Evolutionary conservation across 805 yeast genomes (phyloP), one percentile per base, ranked within the genome.

Genomic region (Danielia oregonensis): DNA sequence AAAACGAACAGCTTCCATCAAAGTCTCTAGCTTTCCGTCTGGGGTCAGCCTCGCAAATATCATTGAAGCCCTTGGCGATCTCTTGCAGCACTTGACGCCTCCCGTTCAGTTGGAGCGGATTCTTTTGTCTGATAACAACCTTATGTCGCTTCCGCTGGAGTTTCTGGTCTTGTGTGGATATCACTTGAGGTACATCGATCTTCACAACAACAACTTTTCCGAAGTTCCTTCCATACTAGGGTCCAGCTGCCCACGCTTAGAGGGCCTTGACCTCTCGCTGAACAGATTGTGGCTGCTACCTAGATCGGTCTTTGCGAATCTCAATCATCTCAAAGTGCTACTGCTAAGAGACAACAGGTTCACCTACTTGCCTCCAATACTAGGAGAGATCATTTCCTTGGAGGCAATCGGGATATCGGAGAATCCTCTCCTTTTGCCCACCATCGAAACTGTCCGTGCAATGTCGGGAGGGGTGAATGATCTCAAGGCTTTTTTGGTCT

Each of bases 211-310:
- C 53, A 52, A 60, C 29, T 66, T 86, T 33, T 44, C 63, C 3
- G 65, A 59, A 29, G 68, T 85, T 29, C 88, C 94, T 0, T 54
- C 48, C 2, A 55, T 67, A 5, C 47, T 76, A 39, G 39, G 47
- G 13, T 50, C 23, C 7, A 21, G 51, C 3, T 63, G 72, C 26
- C 47, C 50, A 9, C 63, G 66, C 6, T 58, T 85, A 35, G 89
- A 82, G 48, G 78, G 79, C 33, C 56, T 85, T 26, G 91, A 85
- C 55, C 54, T 84, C 14, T 78, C 87, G 14, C 57, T 64, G 24
- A 85, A 85, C 52, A 55, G 53, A 17, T 57, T 85, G 18, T 51
- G 55, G n/a, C 43, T 49, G 3, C 55, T 85, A 11, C 82, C 86
- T 1, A 42, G 46, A n/a, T 40, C 53, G 3, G 66, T 65, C 2